Percentiles rank a stretch among this genome's conserved stretches.
Evolutionary conservation across 257 asterid species (phyloP).

Genomic region (Ophiorrhiza pumila): DNA sequence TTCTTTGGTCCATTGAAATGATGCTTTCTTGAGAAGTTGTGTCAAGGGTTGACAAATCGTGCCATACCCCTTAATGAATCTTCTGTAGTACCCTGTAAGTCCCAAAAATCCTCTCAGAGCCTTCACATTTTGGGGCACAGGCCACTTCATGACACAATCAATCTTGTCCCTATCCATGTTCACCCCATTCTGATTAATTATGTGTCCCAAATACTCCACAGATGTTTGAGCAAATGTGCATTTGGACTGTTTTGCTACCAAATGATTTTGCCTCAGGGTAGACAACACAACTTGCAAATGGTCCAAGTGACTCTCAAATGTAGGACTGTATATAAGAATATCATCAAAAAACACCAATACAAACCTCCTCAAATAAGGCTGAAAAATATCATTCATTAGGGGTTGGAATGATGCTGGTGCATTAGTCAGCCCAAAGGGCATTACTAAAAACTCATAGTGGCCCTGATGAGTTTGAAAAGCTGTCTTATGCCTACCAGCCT

Average conservation of each 20-base stretch:
- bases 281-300: not conserved
- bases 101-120: not conserved
- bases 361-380: not conserved
- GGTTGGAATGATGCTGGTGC: conserved; percentile 2
- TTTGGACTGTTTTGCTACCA: not conserved
- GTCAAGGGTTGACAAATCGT: not conserved
- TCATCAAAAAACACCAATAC: conserved; percentile 13
- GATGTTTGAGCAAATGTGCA: not conserved
- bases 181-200: not conserved
- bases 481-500: not conserved
- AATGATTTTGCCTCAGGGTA: not conserved
- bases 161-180: not conserved
- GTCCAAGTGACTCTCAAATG: not conserved
- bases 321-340: not conserved
- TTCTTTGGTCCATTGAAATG: not conserved
- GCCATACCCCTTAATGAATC: not conserved
- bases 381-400: too few species aligned
- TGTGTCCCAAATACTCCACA: conserved; percentile 5
- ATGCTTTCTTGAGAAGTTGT: not conserved
- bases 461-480: conserved; percentile 6
- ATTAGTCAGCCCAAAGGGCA: conserved; percentile 11
- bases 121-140: not conserved
- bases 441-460: not conserved
- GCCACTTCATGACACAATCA: not conserved
- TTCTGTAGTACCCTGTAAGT: not conserved